Base-by-base conservation (phyloP, 2,329 filamentous ascomycete genomes). In the Verticillium nubilum region DNA sequence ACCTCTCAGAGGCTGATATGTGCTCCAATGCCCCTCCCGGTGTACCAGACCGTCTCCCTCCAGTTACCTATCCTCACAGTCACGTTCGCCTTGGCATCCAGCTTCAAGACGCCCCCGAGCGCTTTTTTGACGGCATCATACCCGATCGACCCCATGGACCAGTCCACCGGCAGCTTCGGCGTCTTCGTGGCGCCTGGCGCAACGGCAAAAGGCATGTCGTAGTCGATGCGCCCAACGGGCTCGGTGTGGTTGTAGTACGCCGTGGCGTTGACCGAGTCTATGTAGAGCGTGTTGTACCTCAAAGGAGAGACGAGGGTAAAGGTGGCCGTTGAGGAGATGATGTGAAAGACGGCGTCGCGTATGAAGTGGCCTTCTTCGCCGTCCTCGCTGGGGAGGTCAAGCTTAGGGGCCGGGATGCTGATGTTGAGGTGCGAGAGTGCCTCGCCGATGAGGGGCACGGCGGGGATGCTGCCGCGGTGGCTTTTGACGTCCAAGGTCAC, bases 271-370 rank as follows among this genome's bases (percentile, higher is more conserved):
- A 98, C 83, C 56, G 80, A 82, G 37, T 91, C 91, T 63, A 99
- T 83, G 66, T 86, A 90, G 19, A 98, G 74, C 1, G 86, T 91
- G 57, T 89, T 89, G 60, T 86, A 78, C 47, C 79, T 75, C 9
- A 98, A 78, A 0, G 95, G 95, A 0, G 93, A 97, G 42, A 87
- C 81, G 25, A 98, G 81, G 0, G 85, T 87, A 73, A 99, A 97
- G 1, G 88, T 86, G 3, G 94, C 94, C 0, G 92, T 92, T 0
- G 92, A 96, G 17, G 91, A 90, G 63, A 95, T 82, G 57, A 98
- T 74, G 74, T 98, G 92, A 74, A 99, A 87, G 6, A 88, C 94
- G 12, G 93, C 91, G 66, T 91, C 87, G 70, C 89, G 85, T 66
- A 99, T 92, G 72, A 98, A 97, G 64, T 86, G 86, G 0, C 82